Base-by-base conservation (phyloP, 352 stramenopile genomes). In the Globisporangium acanthophoron region DNA sequence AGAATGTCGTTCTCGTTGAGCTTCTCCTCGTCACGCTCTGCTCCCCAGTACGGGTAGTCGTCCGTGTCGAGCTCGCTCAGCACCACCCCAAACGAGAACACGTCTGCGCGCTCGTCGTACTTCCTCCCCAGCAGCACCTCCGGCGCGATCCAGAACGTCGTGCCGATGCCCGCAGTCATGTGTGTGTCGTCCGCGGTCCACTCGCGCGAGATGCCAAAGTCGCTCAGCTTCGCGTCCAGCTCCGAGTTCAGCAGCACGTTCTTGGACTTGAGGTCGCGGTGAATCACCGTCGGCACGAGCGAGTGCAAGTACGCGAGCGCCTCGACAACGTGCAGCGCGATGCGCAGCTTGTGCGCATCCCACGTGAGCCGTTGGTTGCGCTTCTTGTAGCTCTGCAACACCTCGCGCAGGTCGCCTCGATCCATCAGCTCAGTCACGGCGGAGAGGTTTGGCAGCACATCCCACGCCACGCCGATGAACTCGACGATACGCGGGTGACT, bases 211-310 rank as follows among this genome's bases (percentile, higher is more conserved):
- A 87, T 69, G 20, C 79, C 79, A 64, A 91, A 91, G 66, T 91
- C 81, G 41, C 77, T 91, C n/a, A 91, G 64, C 46, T 91, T 91
- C 27, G 78, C 76, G 41, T 87, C 67, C 68, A 87, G 71, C 33
- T 82, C 67, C 1, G 65, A 71, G 61, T 82, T 61, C 18, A 72
- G 21, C 7, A 73, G 57, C 45, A 72, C 65, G 51, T 72, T 72
- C 40, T 62, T 66, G 1, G 65, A 72, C 58, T 72, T 72, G 21
- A 72, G 58, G 35, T 72, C 65, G 20, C 65, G 65, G 46, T 72
- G 65, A 43, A 83, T 74, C 50, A 86, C 75, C 35, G 72, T 67
- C n/a, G 31, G 50, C 29, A 50, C 50, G 67, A 87, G 81, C 56
- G 74, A 85, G 21, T 83, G 70, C 37, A 83, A 20, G 33, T 83